Conservation (phyloP, 2,329 filamentous ascomycete species). For the Xylariaceae sp. region DNA sequence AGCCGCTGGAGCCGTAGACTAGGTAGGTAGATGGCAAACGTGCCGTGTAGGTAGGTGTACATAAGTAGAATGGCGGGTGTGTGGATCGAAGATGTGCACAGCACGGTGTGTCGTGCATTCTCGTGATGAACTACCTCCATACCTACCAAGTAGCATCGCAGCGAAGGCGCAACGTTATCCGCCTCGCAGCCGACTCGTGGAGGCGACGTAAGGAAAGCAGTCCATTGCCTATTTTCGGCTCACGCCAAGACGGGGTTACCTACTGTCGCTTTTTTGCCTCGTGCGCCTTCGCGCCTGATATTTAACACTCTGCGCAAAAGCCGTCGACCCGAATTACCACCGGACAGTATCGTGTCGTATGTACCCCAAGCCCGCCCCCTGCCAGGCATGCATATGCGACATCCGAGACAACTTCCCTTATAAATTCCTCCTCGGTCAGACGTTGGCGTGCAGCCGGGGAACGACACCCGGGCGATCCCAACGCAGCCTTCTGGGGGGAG, state of each 20-base stretch:
- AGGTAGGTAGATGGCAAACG: background rate
- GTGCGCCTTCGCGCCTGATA: background rate
- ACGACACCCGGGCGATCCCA: constrained; percentile 17
- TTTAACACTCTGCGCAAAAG: background rate
- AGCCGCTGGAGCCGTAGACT: constrained; percentile 15
- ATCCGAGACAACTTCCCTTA: background rate
- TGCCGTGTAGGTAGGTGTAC: background rate
- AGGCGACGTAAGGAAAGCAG: background rate
- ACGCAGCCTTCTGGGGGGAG: constrained; percentile 4
- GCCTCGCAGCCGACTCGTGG: background rate
- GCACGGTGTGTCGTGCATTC: constrained; percentile 9
- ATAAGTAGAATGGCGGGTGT: background rate
- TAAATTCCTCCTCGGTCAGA: background rate
- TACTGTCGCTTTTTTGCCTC: background rate
- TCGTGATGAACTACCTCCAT: constrained; percentile 5
- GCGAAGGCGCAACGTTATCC: constrained; percentile 2
- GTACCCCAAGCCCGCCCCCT: background rate
- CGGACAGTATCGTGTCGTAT: background rate
- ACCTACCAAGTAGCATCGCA: background rate
- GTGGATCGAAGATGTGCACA: background rate
- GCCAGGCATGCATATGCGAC: background rate
- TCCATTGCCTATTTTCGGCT: background rate
- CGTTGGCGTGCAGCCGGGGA: constrained; percentile 16
- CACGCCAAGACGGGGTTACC: background rate
- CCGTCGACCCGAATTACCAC: background rate